Conservation (phyloP, 768 basidiomycete genomes). For the Albatrellus ellisii region DNA sequence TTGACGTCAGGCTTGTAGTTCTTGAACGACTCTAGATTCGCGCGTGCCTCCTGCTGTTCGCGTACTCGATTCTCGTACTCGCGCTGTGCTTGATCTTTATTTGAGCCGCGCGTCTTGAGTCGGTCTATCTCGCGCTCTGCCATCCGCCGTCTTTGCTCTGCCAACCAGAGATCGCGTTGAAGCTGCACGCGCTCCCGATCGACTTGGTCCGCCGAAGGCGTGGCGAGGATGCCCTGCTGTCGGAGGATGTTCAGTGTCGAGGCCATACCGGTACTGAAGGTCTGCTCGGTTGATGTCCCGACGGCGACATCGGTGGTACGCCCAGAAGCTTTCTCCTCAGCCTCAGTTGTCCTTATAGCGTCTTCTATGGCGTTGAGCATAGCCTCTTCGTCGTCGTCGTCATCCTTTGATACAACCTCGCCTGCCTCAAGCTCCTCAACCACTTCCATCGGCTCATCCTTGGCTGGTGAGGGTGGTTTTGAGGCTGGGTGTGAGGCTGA, state of each 20-base stretch:
- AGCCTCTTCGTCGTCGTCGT: conserved; percentile 60
- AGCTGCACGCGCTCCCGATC: conserved; percentile 76
- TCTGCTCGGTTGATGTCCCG: conserved; percentile 69
- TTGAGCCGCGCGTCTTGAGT: conserved; percentile 60
- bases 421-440: conserved; percentile 56
- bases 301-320: conserved; percentile 26
- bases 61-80: conserved; percentile 90
- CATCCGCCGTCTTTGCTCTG: conserved; percentile 64
- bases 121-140: conserved; percentile 74
- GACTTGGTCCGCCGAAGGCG: conserved; percentile 43
- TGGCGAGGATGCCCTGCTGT: conserved; percentile 79
- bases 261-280: conserved; percentile 74
- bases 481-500: conserved; percentile 13
- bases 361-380: conserved; percentile 73
- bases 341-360: conserved; percentile 48
- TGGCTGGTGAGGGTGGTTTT: conserved; percentile 34
- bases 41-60: conserved; percentile 83
- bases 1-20: conserved; percentile 96
- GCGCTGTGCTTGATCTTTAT: conserved; percentile 85
- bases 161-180: conserved; percentile 83
- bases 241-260: conserved; percentile 81
- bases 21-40: conserved; percentile 72
- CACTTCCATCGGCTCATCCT: conserved; percentile 51
- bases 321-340: conserved; percentile 31
- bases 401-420: conserved; percentile 67